phyloP scores from a whole-genome alignment of 1,284 basidiomycete genomes.

The Cutaneotrichosporon spelunceum region DNA sequence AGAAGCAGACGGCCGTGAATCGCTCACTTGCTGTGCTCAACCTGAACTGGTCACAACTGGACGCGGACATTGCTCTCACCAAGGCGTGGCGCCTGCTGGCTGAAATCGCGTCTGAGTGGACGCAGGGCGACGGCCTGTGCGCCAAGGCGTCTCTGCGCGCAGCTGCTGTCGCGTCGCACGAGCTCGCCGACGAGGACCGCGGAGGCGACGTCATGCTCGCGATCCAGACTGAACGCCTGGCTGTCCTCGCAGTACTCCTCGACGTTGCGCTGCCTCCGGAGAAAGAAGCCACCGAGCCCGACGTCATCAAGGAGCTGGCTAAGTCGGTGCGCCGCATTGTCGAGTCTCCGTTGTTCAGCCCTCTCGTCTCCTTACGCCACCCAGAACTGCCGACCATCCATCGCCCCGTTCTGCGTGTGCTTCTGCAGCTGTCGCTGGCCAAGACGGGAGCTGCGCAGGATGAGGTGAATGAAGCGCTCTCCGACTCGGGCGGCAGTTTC shows the following conservation, averaged over 20 bases:
- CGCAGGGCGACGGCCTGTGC: slow-evolving; percentile 60
- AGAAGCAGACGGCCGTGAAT: slow-evolving; percentile 49
- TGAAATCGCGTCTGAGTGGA: slow-evolving; percentile 62
- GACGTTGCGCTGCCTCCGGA: slow-evolving; percentile 64
- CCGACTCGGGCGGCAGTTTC: slow-evolving; percentile 36
- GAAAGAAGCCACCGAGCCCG: slow-evolving; percentile 52
- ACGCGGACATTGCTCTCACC: slow-evolving; percentile 69
- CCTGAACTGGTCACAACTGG: slow-evolving; percentile 70
- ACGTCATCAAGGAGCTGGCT: slow-evolving; percentile 57
- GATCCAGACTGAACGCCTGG: slow-evolving; percentile 72
- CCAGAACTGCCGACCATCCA: slow-evolving; percentile 69
- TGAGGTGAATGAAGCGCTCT: slow-evolving; percentile 26
- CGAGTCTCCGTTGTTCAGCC: slow-evolving; percentile 69
- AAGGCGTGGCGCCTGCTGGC: slow-evolving; percentile 76
- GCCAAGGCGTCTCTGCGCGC: slow-evolving; percentile 61
- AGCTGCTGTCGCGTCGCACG: slow-evolving; percentile 63
- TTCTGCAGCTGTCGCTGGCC: slow-evolving; percentile 62
- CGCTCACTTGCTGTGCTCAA: slow-evolving; percentile 51
- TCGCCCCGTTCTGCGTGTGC: slow-evolving; percentile 69
- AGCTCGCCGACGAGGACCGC: slow-evolving; percentile 67
- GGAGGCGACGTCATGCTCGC: slow-evolving; percentile 79
- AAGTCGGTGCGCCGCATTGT: slow-evolving; percentile 65
- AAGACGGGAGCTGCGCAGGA: slow-evolving; percentile 15
- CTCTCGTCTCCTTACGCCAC: slow-evolving; percentile 69
- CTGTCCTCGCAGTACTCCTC: slow-evolving; percentile 68